These are phyloP conservation scores for Paramecium tetraurelia DNA, from an alignment of 73 alveolate genomes.

Conservation along the genomic window DNA sequence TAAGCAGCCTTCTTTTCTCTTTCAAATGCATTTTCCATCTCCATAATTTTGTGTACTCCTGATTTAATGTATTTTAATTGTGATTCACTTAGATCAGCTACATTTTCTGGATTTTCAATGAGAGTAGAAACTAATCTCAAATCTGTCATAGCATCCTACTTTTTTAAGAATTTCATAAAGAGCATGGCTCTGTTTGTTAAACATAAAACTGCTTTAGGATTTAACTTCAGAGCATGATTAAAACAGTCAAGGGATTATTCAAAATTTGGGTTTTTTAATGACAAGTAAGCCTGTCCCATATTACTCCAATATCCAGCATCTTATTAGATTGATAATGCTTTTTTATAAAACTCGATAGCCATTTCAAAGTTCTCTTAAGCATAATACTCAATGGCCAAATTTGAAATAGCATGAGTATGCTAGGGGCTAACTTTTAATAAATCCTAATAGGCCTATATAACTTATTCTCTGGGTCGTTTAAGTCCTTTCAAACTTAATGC, in stretches of 20 bases:
- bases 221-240: not conserved
- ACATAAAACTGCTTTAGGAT: not conserved
- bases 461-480: not conserved
- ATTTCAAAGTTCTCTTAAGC: not conserved
- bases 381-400: not conserved
- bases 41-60: not conserved
- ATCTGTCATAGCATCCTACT: not conserved
- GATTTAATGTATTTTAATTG: not conserved
- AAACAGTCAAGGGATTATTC: not conserved
- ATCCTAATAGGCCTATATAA: not conserved
- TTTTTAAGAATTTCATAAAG: not conserved
- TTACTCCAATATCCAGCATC: not conserved
- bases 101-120: not conserved
- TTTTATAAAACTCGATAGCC: not conserved
- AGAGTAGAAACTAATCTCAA: not conserved
- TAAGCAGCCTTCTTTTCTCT: not conserved
- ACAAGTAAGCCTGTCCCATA: slow-evolving; percentile 13
- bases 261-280: not conserved
- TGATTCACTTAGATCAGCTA: not conserved
- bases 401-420: not conserved
- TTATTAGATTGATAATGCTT: not conserved
- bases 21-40: slow-evolving; percentile 22
- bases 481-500: not conserved
- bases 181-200: slow-evolving; percentile 6
- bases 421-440: not conserved